These are phyloP conservation scores for Lactarius akahatsu DNA, from an alignment of 768 basidiomycete genomes.

Conservation along the genomic window DNA sequence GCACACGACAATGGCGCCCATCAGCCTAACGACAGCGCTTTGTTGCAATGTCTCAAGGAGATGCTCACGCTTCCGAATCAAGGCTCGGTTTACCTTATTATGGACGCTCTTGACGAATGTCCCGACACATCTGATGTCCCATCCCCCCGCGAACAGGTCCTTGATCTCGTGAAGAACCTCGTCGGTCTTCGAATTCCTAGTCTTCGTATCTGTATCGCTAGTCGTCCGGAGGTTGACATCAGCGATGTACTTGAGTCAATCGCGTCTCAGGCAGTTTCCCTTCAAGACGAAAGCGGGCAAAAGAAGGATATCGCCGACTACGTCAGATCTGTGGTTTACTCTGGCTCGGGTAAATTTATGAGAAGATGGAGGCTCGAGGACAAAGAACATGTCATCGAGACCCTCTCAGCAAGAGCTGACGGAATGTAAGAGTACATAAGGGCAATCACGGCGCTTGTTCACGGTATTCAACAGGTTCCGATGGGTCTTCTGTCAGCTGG, in stretches of 20 bases:
- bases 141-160: neutral
- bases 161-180: neutral
- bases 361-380: neutral
- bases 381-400: neutral
- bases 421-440: neutral
- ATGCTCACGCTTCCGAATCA: neutral
- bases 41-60: neutral
- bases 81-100: neutral
- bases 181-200: neutral
- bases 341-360: neutral
- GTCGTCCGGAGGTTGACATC: neutral
- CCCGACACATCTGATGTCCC: neutral
- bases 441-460: neutral
- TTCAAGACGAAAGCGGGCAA: neutral
- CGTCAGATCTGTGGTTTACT: neutral
- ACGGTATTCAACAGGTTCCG: neutral
- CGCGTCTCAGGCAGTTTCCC: neutral
- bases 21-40: neutral
- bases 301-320: neutral
- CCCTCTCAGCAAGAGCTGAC: neutral
- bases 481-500: neutral
- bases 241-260: neutral
- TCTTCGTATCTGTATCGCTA: neutral
- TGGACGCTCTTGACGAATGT: constrained; percentile 3
- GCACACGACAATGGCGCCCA: neutral